These are phyloP conservation scores for Lithospermum erythrorhizon DNA, from an alignment of 257 asterid genomes.

Conservation along the genomic window DNA sequence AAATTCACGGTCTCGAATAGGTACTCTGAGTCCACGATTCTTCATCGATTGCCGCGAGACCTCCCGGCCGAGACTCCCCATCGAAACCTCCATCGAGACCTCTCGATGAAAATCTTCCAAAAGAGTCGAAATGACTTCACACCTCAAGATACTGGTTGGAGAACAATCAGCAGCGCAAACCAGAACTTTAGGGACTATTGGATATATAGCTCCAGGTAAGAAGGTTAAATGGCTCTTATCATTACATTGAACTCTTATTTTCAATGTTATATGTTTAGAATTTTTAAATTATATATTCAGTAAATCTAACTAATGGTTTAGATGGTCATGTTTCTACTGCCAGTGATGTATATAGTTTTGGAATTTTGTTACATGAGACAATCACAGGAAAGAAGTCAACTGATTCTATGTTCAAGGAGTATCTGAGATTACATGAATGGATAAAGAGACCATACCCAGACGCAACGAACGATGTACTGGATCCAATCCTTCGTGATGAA, in stretches of 20 bases:
- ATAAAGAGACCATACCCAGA: slow-evolving; percentile 18
- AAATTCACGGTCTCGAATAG: no score
- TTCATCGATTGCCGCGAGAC: no score
- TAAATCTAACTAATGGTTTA: slow-evolving; percentile 9
- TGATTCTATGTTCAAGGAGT: slow-evolving; percentile 22
- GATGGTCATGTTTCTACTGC: slow-evolving; percentile 28
- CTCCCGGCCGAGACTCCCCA: no score
- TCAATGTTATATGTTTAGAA: no score
- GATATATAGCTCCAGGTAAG: slow-evolving; percentile 45
- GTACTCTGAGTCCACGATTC: no score
- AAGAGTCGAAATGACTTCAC: no score
- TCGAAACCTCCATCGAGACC: no score
- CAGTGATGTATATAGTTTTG: slow-evolving; percentile 37
- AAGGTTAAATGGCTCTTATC: neutral
- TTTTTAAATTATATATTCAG: no score
- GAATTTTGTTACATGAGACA: slow-evolving; percentile 33
- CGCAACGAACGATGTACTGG: slow-evolving; percentile 20
- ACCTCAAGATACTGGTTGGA: slow-evolving; percentile 3
- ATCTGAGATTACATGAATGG: slow-evolving; percentile 31
- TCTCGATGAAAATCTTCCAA: no score
- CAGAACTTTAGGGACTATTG: slow-evolving; percentile 34
- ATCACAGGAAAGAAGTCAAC: slow-evolving; percentile 37
- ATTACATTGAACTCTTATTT: no score
- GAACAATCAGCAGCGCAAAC: slow-evolving; percentile 11
- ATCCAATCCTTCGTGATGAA: slow-evolving; percentile 14